phyloP scores from a whole-genome alignment of 192 early-diverging fungal species.

The Gryganskiella cystojenkinii region DNA sequence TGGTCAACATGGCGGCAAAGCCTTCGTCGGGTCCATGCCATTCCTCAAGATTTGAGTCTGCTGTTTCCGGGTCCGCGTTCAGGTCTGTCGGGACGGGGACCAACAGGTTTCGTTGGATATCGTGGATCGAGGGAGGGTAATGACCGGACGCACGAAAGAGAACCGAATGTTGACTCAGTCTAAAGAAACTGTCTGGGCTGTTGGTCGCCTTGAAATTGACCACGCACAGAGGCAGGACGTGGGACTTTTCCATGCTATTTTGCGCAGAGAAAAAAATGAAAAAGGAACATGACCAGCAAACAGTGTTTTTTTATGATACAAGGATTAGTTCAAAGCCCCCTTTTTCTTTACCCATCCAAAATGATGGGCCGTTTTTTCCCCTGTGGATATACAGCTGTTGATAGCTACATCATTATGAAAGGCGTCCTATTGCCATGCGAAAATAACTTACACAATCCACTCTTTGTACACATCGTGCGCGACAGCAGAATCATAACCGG shows the following conservation, averaged over 20 bases:
- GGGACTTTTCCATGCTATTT: conserved; percentile 36
- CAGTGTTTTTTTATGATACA: too few relatives aligned
- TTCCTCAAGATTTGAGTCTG: background rate
- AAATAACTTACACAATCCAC: conserved; percentile 41
- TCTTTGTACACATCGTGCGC: conserved; percentile 36
- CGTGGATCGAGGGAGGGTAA: conserved; percentile 13
- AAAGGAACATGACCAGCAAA: background rate
- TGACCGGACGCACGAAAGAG: conserved; percentile 1
- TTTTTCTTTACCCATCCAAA: too few relatives aligned
- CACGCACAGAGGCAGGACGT: conserved; percentile 40
- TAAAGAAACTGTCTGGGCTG: conserved; percentile 12
- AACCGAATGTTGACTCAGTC: conserved; percentile 7
- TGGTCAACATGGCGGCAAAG: background rate
- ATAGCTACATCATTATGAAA: too few relatives aligned
- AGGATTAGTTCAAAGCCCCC: too few relatives aligned
- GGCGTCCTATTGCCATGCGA: too few relatives aligned
- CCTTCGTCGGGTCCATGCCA: conserved; percentile 1
- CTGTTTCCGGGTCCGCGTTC: background rate
- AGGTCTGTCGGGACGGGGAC: conserved; percentile 11
- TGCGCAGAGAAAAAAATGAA: background rate
- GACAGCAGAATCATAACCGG: conserved; percentile 30
- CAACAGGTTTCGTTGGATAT: conserved; percentile 8
- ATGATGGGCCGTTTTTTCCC: too few relatives aligned
- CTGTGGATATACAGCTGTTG: too few relatives aligned
- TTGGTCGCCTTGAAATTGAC: conserved; percentile 45